phyloP scores from a whole-genome alignment of 2,329 filamentous ascomycete genomes.

The Alternaria ethzedia region DNA sequence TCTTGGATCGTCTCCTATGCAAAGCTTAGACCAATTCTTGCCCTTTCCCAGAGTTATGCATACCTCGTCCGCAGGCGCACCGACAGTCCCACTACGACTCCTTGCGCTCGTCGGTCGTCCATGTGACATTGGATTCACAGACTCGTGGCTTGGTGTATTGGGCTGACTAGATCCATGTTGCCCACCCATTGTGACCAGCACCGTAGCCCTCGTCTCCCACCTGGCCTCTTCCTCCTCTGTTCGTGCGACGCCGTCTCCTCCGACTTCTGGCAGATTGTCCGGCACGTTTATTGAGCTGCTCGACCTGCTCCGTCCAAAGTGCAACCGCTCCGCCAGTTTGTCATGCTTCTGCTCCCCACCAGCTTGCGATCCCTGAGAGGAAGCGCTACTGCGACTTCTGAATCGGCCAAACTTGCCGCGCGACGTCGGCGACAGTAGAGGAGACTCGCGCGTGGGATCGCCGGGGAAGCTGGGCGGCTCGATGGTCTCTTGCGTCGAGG shows the following conservation, averaged over 20 bases:
- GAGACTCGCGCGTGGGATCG: slow-evolving; percentile 42
- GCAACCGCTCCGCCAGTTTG: slow-evolving; percentile 72
- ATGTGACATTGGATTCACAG: slow-evolving; percentile 21
- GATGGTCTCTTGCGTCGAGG: slow-evolving; percentile 78
- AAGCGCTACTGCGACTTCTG: slow-evolving; percentile 43
- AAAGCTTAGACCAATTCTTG: slow-evolving; percentile 21
- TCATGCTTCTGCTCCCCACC: slow-evolving; percentile 18
- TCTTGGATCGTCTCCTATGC: slow-evolving; percentile 76
- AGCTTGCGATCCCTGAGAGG: slow-evolving; percentile 20
- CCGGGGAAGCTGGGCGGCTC: slow-evolving; percentile 66
- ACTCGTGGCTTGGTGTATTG: slow-evolving; percentile 36
- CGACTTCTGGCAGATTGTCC: slow-evolving; percentile 77
- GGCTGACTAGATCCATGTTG: slow-evolving; percentile 39
- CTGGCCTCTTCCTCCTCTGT: slow-evolving; percentile 61
- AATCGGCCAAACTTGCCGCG: slow-evolving; percentile 40
- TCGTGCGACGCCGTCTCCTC: slow-evolving; percentile 51
- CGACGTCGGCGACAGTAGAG: slow-evolving; percentile 36
- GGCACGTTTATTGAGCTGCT: slow-evolving; percentile 77
- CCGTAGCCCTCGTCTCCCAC: slow-evolving; percentile 95
- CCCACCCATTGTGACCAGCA: slow-evolving; percentile 76
- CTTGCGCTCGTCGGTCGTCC: slow-evolving; percentile 14
- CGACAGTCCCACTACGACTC: slow-evolving; percentile 46
- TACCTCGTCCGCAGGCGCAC: slow-evolving; percentile 50
- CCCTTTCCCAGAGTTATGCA: slow-evolving; percentile 13
- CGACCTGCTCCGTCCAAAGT: slow-evolving; percentile 63